A percentile compares a stretch with the other conserved stretches of the same genome.
These are phyloP conservation scores for Metschnikowia arizonensis DNA, from an alignment of 805 yeast genomes.

Conservation along the genomic window DNA sequence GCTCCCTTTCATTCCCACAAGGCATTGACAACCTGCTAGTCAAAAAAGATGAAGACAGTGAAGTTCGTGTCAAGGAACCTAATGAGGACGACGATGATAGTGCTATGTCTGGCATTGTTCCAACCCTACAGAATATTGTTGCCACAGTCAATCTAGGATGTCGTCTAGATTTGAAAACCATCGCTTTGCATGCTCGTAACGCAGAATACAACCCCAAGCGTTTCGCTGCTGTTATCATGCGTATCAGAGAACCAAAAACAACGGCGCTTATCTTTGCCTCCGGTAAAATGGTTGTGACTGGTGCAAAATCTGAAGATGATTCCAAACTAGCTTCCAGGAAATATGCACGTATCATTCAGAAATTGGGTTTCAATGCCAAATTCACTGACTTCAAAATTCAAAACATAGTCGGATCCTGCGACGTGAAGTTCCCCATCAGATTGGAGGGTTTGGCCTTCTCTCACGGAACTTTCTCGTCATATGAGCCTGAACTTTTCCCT, in stretches of 20 bases:
- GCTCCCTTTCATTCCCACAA: slow-evolving; percentile 62
- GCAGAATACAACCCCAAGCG: slow-evolving; percentile 98
- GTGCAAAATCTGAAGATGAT: slow-evolving; percentile 98
- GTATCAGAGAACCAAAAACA: slow-evolving; percentile 97
- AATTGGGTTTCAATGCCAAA: slow-evolving; percentile 95
- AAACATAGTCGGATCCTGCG: slow-evolving; percentile 97
- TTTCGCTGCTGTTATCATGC: slow-evolving; percentile 99
- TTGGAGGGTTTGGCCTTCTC: slow-evolving; percentile 95
- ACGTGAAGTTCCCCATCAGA: slow-evolving; percentile 95
- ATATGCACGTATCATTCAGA: slow-evolving; percentile 96
- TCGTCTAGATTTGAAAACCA: slow-evolving; percentile 91
- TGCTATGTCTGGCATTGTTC: slow-evolving; percentile 91
- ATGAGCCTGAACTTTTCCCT: slow-evolving; percentile 97
- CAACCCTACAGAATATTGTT: slow-evolving; percentile 91
- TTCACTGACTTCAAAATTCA: slow-evolving; percentile 97
- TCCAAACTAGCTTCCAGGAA: slow-evolving; percentile 97
- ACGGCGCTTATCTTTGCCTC: slow-evolving; percentile 97
- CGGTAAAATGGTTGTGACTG: slow-evolving; percentile 99
- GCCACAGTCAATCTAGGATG: slow-evolving; percentile 97
- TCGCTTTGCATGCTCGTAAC: slow-evolving; percentile 97
- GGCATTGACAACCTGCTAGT: slow-evolving; percentile 27
- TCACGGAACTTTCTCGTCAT: slow-evolving; percentile 97
- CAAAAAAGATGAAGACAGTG: slow-evolving; percentile 17
- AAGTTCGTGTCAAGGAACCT: slow-evolving; percentile 29
- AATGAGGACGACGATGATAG: slow-evolving; percentile 54